Percentiles rank a stretch among this genome's conserved stretches.
These are phyloP conservation scores for Reticulascus tulasneorum DNA, from an alignment of 2,329 filamentous ascomycete genomes.

Conservation along the genomic window DNA sequence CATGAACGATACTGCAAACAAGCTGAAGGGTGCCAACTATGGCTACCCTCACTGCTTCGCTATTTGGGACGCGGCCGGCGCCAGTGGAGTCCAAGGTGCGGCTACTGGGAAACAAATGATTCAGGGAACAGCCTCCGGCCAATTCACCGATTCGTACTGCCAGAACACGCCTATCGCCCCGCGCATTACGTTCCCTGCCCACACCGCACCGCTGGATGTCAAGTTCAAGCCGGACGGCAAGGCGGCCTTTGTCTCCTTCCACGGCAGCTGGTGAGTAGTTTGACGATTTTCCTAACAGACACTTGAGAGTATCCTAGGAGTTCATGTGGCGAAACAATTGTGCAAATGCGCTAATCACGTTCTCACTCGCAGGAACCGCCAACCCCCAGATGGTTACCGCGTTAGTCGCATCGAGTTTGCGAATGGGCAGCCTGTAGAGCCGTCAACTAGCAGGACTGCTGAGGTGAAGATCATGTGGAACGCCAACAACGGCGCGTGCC, in stretches of 20 bases:
- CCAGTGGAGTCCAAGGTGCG: slow-evolving; percentile 37
- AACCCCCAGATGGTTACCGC: slow-evolving; percentile 32
- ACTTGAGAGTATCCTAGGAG: too few species aligned
- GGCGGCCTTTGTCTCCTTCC: slow-evolving; percentile 65
- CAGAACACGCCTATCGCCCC: slow-evolving; percentile 45
- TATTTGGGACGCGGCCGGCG: slow-evolving; percentile 50
- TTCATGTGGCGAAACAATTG: too few species aligned
- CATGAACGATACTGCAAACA: slow-evolving; percentile 33
- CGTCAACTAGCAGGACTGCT: slow-evolving; percentile 32
- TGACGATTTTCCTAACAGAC: too few species aligned
- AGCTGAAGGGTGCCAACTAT: slow-evolving; percentile 24
- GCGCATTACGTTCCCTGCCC: slow-evolving; percentile 56
- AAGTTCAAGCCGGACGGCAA: slow-evolving; percentile 57
- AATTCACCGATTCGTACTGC: slow-evolving; percentile 14
- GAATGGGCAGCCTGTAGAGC: slow-evolving; percentile 28
- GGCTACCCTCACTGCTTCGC: slow-evolving; percentile 46
- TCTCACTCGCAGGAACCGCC: slow-evolving; percentile 24
- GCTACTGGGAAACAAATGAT: slow-evolving; percentile 48
- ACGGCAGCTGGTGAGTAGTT: slow-evolving; percentile 63
- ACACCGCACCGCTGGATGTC: slow-evolving; percentile 69
- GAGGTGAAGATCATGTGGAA: slow-evolving; percentile 48
- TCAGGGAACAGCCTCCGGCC: slow-evolving; percentile 24
- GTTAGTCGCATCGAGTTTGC: slow-evolving; percentile 32
- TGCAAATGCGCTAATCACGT: too few species aligned
- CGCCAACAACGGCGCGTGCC: slow-evolving; percentile 44